A percentile compares a stretch with the other conserved stretches of the same genome.
Evolutionary conservation across 2,329 filamentous ascomycete species (phyloP).

Genomic region (Fusarium sp.): DNA sequence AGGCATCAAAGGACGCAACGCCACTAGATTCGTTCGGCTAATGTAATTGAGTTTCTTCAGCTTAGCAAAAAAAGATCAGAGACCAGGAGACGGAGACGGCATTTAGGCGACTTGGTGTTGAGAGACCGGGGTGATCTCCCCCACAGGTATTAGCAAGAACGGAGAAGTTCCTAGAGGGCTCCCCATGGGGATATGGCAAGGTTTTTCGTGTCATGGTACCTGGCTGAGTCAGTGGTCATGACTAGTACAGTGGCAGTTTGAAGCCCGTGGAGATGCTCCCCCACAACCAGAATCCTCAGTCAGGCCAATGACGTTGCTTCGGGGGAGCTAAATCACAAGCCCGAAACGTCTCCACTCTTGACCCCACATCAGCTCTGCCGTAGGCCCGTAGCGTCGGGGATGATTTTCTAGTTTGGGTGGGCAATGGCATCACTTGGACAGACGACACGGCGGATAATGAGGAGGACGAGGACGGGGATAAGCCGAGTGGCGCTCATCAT

Average conservation of each 20-base stretch:
- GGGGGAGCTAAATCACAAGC: conserved; percentile 36
- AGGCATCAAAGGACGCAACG: neutral
- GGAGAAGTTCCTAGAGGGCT: neutral
- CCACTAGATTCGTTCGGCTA: neutral
- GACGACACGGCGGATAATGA: neutral
- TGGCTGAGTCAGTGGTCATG: neutral
- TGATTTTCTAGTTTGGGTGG: neutral
- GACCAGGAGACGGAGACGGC: neutral
- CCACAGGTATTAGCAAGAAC: neutral
- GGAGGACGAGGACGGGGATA: neutral
- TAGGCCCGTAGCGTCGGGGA: neutral
- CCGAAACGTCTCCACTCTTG: neutral
- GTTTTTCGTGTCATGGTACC: neutral
- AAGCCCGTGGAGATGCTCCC: neutral
- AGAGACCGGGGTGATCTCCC: neutral
- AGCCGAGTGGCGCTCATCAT: neutral
- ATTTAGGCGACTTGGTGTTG: neutral
- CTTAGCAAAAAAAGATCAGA: neutral
- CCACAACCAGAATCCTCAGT: neutral
- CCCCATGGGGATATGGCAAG: neutral
- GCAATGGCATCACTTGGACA: conserved; percentile 1
- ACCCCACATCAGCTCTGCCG: neutral
- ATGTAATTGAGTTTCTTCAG: neutral
- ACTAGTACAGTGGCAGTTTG: neutral
- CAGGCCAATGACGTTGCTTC: conserved; percentile 24